Conservation (phyloP, 176 grass and related monocot species). For the Paspalum vaginatum region DNA sequence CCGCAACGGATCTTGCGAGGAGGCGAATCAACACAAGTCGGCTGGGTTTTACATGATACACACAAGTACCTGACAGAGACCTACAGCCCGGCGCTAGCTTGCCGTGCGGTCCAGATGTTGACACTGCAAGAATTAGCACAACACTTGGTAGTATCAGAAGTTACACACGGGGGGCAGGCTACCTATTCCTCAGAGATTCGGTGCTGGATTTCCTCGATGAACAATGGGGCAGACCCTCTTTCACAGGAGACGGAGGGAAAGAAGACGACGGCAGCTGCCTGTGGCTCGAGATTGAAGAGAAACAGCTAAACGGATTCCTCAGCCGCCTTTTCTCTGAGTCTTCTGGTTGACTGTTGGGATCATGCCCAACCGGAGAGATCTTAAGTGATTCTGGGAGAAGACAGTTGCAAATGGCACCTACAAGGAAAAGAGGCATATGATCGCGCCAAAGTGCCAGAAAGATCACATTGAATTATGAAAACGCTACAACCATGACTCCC, state of each 20-base stretch:
- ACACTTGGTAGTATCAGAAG: conserved; percentile 36
- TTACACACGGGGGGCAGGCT: conserved; percentile 29
- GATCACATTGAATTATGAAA: not conserved
- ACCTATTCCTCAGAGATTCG: conserved; percentile 49
- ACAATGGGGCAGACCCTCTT: conserved; percentile 45
- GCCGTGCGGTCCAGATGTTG: conserved; percentile 29
- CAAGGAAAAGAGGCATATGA: conserved; percentile 5
- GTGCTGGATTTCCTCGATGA: conserved; percentile 49
- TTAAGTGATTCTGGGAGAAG: conserved; percentile 84
- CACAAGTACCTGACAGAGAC: conserved; percentile 18
- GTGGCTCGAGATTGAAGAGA: conserved; percentile 90
- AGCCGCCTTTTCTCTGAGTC: conserved; percentile 77
- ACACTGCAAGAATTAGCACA: conserved; percentile 47
- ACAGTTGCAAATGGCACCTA: conserved; percentile 92
- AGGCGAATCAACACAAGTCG: conserved; percentile 5
- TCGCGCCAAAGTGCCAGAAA: not conserved
- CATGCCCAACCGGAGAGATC: conserved; percentile 73
- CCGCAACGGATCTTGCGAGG: conserved; percentile 20
- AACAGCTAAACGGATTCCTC: conserved; percentile 76
- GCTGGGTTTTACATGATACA: conserved; percentile 41
- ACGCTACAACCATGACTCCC: not conserved
- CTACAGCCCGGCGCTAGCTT: not conserved
- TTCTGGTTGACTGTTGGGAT: conserved; percentile 66
- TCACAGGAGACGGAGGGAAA: conserved; percentile 64
- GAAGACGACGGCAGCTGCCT: conserved; percentile 60